A percentile compares a stretch with the other conserved stretches of the same genome.
Conservation (phyloP, 2,329 filamentous ascomycete species). For the Trichoderma sp. region DNA sequence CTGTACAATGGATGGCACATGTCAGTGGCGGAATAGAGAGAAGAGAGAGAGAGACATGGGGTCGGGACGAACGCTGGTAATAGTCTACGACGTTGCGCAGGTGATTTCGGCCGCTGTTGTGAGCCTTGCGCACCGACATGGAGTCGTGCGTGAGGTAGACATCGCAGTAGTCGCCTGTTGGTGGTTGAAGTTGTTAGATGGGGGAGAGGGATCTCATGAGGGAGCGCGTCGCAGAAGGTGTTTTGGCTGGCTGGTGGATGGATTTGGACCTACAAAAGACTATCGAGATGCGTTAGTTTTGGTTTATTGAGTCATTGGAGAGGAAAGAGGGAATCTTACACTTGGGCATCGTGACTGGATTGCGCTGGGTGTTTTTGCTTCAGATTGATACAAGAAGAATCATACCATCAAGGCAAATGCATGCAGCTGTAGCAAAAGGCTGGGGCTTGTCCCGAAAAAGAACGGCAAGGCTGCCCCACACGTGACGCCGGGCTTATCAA, state of each 20-base stretch:
- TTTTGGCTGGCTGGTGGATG: background rate
- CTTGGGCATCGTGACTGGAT: constrained; percentile 69
- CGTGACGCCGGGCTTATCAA: constrained; percentile 14
- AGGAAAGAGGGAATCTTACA: constrained; percentile 57
- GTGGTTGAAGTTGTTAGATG: background rate
- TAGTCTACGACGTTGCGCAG: constrained; percentile 97
- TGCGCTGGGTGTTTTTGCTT: background rate
- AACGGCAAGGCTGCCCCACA: constrained; percentile 29
- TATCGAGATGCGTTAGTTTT: constrained; percentile 21
- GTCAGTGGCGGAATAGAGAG: background rate
- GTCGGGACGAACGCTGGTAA: constrained; percentile 72
- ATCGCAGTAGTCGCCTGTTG: constrained; percentile 88
- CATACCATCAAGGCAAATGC: background rate
- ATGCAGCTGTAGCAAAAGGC: constrained; percentile 19
- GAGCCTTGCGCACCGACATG: constrained; percentile 98
- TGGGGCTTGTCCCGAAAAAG: constrained; percentile 14
- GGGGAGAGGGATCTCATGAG: background rate
- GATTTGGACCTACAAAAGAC: constrained; percentile 29
- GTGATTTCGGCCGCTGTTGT: constrained; percentile 96
- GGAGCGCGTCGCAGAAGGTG: background rate
- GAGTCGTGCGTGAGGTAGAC: constrained; percentile 99
- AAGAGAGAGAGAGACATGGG: background rate
- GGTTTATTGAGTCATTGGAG: constrained; percentile 26
- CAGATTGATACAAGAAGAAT: background rate
- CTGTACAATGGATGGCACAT: constrained; percentile 40